Evolutionary conservation across 2,329 filamentous ascomycete species (phyloP).

Genomic region (Cytospora paraplurivora): DNA sequence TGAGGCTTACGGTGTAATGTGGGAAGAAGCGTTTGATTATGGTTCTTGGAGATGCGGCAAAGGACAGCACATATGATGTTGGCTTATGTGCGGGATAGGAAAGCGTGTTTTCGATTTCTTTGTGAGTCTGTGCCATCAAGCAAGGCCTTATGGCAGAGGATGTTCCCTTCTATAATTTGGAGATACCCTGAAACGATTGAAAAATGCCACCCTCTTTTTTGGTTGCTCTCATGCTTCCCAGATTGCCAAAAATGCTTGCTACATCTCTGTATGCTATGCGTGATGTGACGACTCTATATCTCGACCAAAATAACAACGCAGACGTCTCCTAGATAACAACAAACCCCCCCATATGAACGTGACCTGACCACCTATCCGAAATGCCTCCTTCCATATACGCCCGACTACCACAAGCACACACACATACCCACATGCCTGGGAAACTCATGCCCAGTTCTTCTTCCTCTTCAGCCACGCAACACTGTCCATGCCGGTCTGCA

Average conservation of each 20-base stretch:
- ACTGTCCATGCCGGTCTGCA: constrained; percentile 69
- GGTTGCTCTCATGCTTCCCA: neutral
- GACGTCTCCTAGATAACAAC: neutral
- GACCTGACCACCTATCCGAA: neutral
- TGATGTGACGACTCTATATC: neutral
- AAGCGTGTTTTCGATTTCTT: neutral
- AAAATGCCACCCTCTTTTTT: neutral
- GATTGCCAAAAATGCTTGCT: constrained; percentile 1
- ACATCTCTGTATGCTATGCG: neutral
- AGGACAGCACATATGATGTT: neutral
- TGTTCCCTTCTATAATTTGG: constrained; percentile 4
- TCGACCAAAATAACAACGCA: neutral
- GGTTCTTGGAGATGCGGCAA: neutral
- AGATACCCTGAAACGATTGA: constrained; percentile 10
- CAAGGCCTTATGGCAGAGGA: neutral
- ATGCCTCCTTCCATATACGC: neutral
- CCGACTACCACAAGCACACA: no score
- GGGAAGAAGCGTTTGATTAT: neutral
- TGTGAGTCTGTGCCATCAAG: neutral
- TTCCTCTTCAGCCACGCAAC: constrained; percentile 56
- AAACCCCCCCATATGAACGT: no score
- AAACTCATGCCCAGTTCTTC: constrained; percentile 38
- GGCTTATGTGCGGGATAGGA: neutral
- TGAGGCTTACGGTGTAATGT: neutral
- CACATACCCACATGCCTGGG: neutral